Evolutionary conservation across 140 eudicot species (phyloP), one percentile per base, ranked within the genome.

Genomic region (Ambrosia hybrid): DNA sequence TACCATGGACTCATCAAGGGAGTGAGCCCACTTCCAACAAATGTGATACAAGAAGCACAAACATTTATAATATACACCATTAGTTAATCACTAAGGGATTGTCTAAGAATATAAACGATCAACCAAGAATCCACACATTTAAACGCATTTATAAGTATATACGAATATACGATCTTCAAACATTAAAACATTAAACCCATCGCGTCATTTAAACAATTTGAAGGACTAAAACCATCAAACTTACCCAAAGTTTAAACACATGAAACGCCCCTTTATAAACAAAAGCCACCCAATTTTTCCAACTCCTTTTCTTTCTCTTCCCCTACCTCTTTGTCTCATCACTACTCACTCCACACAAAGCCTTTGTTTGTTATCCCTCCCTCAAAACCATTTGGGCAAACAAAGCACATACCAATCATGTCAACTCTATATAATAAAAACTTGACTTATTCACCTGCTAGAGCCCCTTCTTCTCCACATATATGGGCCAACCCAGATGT

Each of bases 371-470:
- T 65, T 66, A 51, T 55, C 60, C 62, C 57, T 4, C 43, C 37
- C 51, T 41, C 73, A 39, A 39, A 52, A 36, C 72, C 66, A 55
- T 65, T 51, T 12, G 16, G 33, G 66, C 15, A 45, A 60, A 72
- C 46, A 30, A 11, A 58, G 57, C 12, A 30, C 45, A 7, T 3
- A 36, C 70, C 14, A 80, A 72, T 72, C 81, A 89, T 89, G 96
- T 88, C 95, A 57, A 84, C 87, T 72, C 57, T 88, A 48, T 88
- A 85, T 60, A 65, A 65, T 53, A 88, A 86, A 67, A 80, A 77
- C 77, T 7, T 77, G 63, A 84, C 79, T 75, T 88, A 68, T 79
- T 88, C 91, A 3, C 95, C 95, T 4, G 91, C 95, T 5, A 76
- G 91, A 81, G 82, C 83, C 62, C 72, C 81, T 61, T 77, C 79